Percentiles rank a stretch among this genome's conserved stretches.
phyloP scores from a whole-genome alignment of 2,329 filamentous ascomycete species.

The Phaeosphaeria sp. region DNA sequence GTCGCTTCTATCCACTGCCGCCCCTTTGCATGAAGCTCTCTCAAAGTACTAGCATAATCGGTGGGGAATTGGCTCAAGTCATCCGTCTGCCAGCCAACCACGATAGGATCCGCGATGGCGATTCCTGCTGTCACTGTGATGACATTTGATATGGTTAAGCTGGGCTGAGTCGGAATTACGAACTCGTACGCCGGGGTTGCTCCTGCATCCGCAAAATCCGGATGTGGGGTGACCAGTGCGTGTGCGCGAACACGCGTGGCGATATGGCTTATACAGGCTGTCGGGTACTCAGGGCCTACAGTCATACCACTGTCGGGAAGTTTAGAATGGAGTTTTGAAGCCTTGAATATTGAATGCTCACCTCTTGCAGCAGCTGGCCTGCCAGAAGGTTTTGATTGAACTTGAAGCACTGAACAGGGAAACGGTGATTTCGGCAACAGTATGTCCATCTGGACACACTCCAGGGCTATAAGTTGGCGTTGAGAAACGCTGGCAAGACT shows the following conservation, averaged over 20 bases:
- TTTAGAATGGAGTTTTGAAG: neutral
- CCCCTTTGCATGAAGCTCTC: too few relatives aligned
- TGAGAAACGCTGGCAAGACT: slow-evolving; percentile 7
- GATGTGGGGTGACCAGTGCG: neutral
- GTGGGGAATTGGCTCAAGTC: slow-evolving; percentile 9
- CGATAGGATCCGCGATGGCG: slow-evolving; percentile 12
- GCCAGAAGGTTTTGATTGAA: neutral
- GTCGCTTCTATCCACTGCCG: too few relatives aligned
- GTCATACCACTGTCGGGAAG: slow-evolving; percentile 3
- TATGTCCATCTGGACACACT: slow-evolving; percentile 11
- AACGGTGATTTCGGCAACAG: slow-evolving; percentile 8
- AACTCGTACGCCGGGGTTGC: neutral
- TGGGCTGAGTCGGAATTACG: neutral
- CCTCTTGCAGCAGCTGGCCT: slow-evolving; percentile 1
- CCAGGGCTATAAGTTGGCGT: slow-evolving; percentile 12
- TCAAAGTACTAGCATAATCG: slow-evolving; percentile 7
- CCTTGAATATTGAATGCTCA: neutral
- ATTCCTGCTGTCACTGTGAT: slow-evolving; percentile 3
- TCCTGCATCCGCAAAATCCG: neutral
- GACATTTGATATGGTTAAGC: neutral
- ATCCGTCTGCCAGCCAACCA: slow-evolving; percentile 11
- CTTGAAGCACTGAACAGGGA: neutral
- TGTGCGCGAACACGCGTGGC: neutral
- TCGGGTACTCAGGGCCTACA: slow-evolving; percentile 1
- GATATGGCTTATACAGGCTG: neutral